phyloP scores from a whole-genome alignment of 1,284 basidiomycete genomes.

The Malassezia japonica region DNA sequence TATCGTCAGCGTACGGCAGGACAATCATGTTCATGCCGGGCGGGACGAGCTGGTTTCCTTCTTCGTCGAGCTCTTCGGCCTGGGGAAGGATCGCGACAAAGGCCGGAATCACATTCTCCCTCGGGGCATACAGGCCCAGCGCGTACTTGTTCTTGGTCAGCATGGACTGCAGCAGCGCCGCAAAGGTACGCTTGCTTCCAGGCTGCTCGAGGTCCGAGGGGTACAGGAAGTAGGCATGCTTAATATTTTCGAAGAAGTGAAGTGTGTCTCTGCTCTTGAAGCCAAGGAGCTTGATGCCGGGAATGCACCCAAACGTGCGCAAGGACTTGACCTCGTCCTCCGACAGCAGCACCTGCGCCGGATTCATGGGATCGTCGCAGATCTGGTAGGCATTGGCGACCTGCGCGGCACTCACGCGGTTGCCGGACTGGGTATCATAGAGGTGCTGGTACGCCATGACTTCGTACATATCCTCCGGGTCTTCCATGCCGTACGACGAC shows the following conservation, averaged over 20 bases:
- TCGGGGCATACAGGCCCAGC: constrained; percentile 62
- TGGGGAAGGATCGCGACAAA: constrained; percentile 75
- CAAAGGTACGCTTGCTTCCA: constrained; percentile 83
- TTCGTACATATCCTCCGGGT: constrained; percentile 55
- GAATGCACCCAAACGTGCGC: constrained; percentile 50
- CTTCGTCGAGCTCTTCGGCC: constrained; percentile 64
- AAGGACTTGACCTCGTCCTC: constrained; percentile 72
- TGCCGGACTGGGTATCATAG: constrained; percentile 55
- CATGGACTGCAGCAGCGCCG: constrained; percentile 74
- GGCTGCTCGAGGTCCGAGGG: constrained; percentile 81
- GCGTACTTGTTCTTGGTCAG: constrained; percentile 71
- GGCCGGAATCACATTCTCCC: constrained; percentile 64
- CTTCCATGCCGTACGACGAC: constrained; percentile 26
- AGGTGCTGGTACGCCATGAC: constrained; percentile 68
- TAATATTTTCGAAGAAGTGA: constrained; percentile 75
- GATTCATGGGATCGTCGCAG: neutral
- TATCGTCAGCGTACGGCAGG: constrained; percentile 86
- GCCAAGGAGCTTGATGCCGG: constrained; percentile 76
- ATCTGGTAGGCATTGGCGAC: neutral
- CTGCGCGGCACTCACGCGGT: neutral
- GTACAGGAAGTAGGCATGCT: constrained; percentile 82
- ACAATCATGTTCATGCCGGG: constrained; percentile 85
- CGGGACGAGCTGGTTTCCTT: constrained; percentile 66
- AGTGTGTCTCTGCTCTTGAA: constrained; percentile 64
- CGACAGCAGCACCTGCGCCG: constrained; percentile 52